Evolutionary conservation across 441 rosid species (phyloP).

Genomic region (Isatis lusitanica): DNA sequence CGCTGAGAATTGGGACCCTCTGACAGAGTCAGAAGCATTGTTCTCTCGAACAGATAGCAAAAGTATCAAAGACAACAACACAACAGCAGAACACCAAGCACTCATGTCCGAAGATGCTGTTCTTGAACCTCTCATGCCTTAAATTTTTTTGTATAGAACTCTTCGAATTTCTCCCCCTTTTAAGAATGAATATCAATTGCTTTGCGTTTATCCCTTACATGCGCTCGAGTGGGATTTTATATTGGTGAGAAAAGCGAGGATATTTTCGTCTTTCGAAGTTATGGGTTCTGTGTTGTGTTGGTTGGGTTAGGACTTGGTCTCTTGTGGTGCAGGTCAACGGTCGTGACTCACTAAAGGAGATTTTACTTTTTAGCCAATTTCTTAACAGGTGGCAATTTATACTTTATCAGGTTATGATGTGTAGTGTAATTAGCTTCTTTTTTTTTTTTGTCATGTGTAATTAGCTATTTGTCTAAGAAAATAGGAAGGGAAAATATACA

Average conservation of each 20-base stretch:
- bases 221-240: constrained; percentile 9
- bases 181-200: background rate
- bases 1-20: constrained; percentile 45
- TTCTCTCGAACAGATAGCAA: constrained; percentile 51
- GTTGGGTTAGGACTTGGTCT: constrained; percentile 32
- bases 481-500: background rate
- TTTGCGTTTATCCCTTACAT: background rate
- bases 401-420: background rate
- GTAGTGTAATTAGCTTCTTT: background rate
- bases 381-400: background rate
- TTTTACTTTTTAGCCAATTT: constrained; percentile 17
- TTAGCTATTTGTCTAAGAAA: background rate
- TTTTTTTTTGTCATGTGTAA: too few relatives aligned
- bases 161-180: background rate
- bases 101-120: constrained; percentile 50
- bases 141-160: background rate
- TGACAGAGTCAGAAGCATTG: constrained; percentile 33
- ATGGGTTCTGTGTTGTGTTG: constrained; percentile 17
- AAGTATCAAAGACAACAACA: constrained; percentile 56
- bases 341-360: constrained; percentile 19
- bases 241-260: constrained; percentile 13
- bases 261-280: constrained; percentile 5
- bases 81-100: constrained; percentile 67
- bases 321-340: constrained; percentile 32
- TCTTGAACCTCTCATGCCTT: constrained; percentile 34